Evolutionary conservation across 768 basidiomycete species (phyloP).

Genomic region (Lactarius deliciosus): DNA sequence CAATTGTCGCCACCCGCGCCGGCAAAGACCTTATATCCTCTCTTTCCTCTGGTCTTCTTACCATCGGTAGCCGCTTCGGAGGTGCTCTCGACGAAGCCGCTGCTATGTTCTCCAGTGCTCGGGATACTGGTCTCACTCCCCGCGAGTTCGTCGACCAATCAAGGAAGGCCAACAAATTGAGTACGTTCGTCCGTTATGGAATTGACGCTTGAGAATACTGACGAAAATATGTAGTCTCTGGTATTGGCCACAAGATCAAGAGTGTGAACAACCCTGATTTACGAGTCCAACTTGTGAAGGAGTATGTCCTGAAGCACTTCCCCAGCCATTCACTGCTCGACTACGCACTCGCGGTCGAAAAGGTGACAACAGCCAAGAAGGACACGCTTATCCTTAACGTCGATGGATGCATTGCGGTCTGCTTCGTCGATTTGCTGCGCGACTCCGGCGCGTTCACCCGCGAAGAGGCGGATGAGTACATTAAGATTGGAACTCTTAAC

Average conservation of each 20-base stretch:
- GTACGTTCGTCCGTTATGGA: constrained; percentile 44
- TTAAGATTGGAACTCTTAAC: constrained; percentile 94
- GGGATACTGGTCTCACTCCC: constrained; percentile 91
- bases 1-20: constrained; percentile 98
- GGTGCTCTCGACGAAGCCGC: constrained; percentile 99
- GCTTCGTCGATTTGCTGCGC: constrained; percentile 92
- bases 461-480: constrained; percentile 97
- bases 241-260: constrained; percentile 99
- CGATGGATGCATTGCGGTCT: constrained; percentile 93
- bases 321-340: constrained; percentile 90
- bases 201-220: constrained; percentile 10
- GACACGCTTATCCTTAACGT: constrained; percentile 97
- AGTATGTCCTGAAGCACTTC: constrained; percentile 95
- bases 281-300: constrained; percentile 91
- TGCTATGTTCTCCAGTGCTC: constrained; percentile 89
- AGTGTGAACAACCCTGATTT: constrained; percentile 94
- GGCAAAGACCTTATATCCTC: constrained; percentile 99
- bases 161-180: constrained; percentile 92
- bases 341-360: constrained; percentile 95
- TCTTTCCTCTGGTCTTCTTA: constrained; percentile 91
- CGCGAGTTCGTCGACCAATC: constrained; percentile 96
- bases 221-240: constrained; percentile 59
- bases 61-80: constrained; percentile 97
- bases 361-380: constrained; percentile 97
- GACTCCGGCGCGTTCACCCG: constrained; percentile 92